Evolutionary conservation across 2,329 filamentous ascomycete genomes (phyloP), one percentile per base, ranked within the genome.

Genomic region (Simplicillium aogashimaense): DNA sequence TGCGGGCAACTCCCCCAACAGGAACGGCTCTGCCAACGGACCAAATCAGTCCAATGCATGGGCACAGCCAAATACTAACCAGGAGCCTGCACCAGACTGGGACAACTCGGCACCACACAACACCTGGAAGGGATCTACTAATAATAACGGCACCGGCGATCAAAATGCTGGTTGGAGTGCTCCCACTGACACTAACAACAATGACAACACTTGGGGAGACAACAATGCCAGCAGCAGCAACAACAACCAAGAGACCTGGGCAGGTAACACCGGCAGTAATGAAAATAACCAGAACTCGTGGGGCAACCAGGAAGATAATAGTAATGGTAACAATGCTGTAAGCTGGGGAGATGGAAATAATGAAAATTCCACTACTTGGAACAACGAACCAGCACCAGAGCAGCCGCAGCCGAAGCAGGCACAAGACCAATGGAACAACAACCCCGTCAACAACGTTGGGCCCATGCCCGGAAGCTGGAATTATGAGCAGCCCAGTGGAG

Each of bases 181-280:
- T 18, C 31, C 15, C 31, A 29, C 38, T n/a, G 3, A 14, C 18
- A 14, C 20, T 3, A 18, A 30, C 13, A 28, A 15, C 17, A 28
- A 18, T 18, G 15, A 5, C 9, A 38, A 28, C n/a, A 7, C 20
- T 3, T 38, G 37, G 33, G 29, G n/a, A 11, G 30, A 37, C 16
- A 25, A 13, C 13, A 15, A 2, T 31, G 25, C 32, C 36, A 43
- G 36, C 39, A 44, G 28, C 36, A 43, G 36, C 39, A 44, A 30
- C 38, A 44, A 31, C 14, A 35, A 28, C 42, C 38, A 37, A 40
- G 35, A 28, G 28, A 16, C 29, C 12, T 39, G 39, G 16, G 49
- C 43, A 36, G 46, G 51, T 10, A 47, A 41, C 11, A 43, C 38
- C 17, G 44, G 43, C 3, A 50, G 44, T 43, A 38, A 44, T 15